These are phyloP conservation scores for Hymenoscyphus fructigenus DNA, from an alignment of 2,329 filamentous ascomycete genomes.

Conservation along the genomic window DNA sequence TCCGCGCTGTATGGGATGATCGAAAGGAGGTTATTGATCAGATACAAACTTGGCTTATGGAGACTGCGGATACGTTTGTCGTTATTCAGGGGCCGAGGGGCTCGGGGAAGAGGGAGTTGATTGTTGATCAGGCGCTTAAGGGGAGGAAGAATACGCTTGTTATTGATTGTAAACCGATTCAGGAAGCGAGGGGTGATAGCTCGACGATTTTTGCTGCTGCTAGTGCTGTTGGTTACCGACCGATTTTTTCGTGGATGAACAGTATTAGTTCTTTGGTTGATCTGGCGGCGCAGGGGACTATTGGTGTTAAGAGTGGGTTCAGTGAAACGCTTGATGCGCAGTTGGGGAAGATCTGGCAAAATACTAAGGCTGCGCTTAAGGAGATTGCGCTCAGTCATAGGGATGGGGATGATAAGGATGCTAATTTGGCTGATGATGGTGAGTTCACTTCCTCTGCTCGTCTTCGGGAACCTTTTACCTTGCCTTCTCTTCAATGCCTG, in stretches of 20 bases:
- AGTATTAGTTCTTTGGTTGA: slow-evolving; percentile 90
- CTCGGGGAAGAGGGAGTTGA: slow-evolving; percentile 85
- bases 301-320: slow-evolving; percentile 91
- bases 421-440: slow-evolving; percentile 70
- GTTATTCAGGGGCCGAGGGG: slow-evolving; percentile 90
- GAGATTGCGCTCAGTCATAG: slow-evolving; percentile 70
- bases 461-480: too few relatives aligned
- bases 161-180: slow-evolving; percentile 90
- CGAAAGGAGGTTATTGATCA: slow-evolving; percentile 77
- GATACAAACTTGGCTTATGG: slow-evolving; percentile 81
- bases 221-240: slow-evolving; percentile 80
- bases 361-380: slow-evolving; percentile 75
- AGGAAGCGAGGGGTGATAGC: slow-evolving; percentile 85
- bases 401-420: slow-evolving; percentile 71
- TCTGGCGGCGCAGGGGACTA: slow-evolving; percentile 88
- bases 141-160: slow-evolving; percentile 75
- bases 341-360: slow-evolving; percentile 84
- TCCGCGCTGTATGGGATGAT: slow-evolving; percentile 85
- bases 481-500: too few relatives aligned
- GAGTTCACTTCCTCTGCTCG: neutral
- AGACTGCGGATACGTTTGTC: slow-evolving; percentile 88
- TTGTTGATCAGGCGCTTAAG: slow-evolving; percentile 79
- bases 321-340: slow-evolving; percentile 90
- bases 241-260: slow-evolving; percentile 96
- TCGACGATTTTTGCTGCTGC: slow-evolving; percentile 82